Percentiles rank a stretch among this genome's conserved stretches.
These are phyloP conservation scores for Botrytis squamosa DNA, from an alignment of 2,329 filamentous ascomycete species.

Conservation along the genomic window DNA sequence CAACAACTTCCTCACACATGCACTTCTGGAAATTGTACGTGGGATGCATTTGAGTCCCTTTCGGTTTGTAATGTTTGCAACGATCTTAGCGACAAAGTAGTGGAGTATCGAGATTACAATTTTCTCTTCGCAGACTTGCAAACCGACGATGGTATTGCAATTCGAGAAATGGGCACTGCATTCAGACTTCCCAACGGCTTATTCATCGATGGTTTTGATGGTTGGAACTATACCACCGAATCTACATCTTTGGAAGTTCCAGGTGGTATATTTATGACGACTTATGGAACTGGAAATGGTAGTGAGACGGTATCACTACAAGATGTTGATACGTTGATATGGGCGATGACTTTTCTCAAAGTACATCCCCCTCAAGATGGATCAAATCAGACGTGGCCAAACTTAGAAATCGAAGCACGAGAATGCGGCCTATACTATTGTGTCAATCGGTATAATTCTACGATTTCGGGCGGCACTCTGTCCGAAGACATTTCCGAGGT, in stretches of 20 bases:
- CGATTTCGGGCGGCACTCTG: neutral
- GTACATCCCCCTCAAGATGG: neutral
- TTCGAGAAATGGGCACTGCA: neutral
- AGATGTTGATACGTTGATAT: slow-evolving; percentile 5
- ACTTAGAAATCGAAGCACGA: slow-evolving; percentile 2
- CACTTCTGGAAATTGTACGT: slow-evolving; percentile 8
- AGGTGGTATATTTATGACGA: slow-evolving; percentile 10
- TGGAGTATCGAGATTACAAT: slow-evolving; percentile 7
- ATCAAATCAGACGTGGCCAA: neutral
- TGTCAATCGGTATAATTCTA: slow-evolving; percentile 4
- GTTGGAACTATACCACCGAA: slow-evolving; percentile 4
- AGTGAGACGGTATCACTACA: slow-evolving; percentile 13
- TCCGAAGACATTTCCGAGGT: slow-evolving; percentile 6
- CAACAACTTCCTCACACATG: slow-evolving; percentile 10
- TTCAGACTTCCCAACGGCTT: slow-evolving; percentile 10
- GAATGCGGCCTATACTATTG: slow-evolving; percentile 13
- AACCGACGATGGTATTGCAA: neutral
- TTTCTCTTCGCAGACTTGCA: slow-evolving; percentile 2
- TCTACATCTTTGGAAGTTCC: neutral
- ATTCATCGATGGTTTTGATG: slow-evolving; percentile 9
- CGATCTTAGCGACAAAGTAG: neutral
- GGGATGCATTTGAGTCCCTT: slow-evolving; percentile 6
- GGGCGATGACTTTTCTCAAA: slow-evolving; percentile 7
- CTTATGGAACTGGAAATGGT: slow-evolving; percentile 3
- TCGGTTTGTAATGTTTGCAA: slow-evolving; percentile 13